phyloP scores from a whole-genome alignment of 768 basidiomycete species.

The Sporobolomyces roseus region DNA sequence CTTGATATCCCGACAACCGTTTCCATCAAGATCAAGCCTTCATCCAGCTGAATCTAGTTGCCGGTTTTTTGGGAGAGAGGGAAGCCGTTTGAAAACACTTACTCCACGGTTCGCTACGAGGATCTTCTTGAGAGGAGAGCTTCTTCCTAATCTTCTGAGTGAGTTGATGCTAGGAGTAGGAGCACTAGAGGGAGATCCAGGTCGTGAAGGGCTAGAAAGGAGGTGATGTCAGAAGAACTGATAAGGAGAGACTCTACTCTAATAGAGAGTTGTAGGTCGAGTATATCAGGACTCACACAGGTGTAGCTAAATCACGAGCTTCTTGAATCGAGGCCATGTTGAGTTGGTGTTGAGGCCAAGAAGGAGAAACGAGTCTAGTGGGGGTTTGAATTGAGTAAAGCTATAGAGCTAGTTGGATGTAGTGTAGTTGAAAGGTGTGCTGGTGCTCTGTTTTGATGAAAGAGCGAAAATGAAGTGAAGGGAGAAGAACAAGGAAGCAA shows the following conservation, averaged over 20 bases:
- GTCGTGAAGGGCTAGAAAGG: conserved; percentile 11
- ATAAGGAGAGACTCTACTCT: no score
- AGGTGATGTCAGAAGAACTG: background rate
- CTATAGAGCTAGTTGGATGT: no score
- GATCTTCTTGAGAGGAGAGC: conserved; percentile 49
- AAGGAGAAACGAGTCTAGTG: background rate
- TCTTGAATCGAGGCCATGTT: conserved; percentile 12
- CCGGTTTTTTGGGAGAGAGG: background rate
- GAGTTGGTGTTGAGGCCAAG: background rate
- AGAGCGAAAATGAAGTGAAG: no score
- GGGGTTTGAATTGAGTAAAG: background rate
- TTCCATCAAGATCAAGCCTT: background rate
- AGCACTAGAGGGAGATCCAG: conserved; percentile 4
- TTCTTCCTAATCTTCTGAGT: conserved; percentile 12
- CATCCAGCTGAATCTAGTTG: background rate
- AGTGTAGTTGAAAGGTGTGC: no score
- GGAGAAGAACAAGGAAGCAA: no score
- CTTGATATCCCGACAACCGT: background rate
- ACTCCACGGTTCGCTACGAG: conserved; percentile 52
- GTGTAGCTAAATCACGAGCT: conserved; percentile 17
- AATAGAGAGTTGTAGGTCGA: background rate
- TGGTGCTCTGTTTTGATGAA: no score
- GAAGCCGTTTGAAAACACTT: conserved; percentile 9
- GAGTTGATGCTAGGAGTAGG: conserved; percentile 15
- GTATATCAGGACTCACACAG: conserved; percentile 10